Base-by-base conservation (phyloP, 140 eudicot species). In the Stevia rebaudiana region DNA sequence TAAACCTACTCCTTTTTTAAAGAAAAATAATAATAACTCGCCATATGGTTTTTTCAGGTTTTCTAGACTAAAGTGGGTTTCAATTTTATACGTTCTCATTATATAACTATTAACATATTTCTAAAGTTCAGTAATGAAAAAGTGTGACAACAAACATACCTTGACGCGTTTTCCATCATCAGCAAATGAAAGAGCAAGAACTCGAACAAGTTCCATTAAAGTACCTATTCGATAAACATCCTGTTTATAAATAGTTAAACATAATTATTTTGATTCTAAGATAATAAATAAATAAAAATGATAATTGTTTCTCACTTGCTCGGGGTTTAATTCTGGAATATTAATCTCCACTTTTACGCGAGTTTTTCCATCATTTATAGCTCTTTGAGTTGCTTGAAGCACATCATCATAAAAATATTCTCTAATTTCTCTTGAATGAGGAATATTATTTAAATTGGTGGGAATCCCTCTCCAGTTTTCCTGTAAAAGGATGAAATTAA, bases 141-240 rank as follows among this genome's bases (percentile, higher is more conserved):
- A 65, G 47, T 63, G 24, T 28, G 56, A 47, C 7, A 47, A 74
- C 18, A 39, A 57, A 11, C 63, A 35, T 54, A 94, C 99, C 99
- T 94, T 94, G 53, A 94, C 83, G 37, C 85, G 88, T 68, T 94
- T 94, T 76, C 99, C 99, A 78, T 94, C 99, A 78, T 94, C 99
- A 22, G 99, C 95, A 76, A 83, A 94, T 79, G 97, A 76, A 51
- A 94, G 80, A 65, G 99, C 95, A 17, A 94, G 78, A 55, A 68
- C 82, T 61, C 99, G 95, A 69, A 94, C 85, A 69, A 94, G 99
- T 79, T 94, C 99, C 97, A 94, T 83, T 43, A 94, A 66, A 22
- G 99, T 85, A 78, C 99, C 99, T 75, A 94, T 94, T 60, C 99
- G 87, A 78, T 94, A 94, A 54, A 88, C 97, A 83, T 94, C 99